Conservation (phyloP, 345 rosid species). For the Syzygium grande region DNA sequence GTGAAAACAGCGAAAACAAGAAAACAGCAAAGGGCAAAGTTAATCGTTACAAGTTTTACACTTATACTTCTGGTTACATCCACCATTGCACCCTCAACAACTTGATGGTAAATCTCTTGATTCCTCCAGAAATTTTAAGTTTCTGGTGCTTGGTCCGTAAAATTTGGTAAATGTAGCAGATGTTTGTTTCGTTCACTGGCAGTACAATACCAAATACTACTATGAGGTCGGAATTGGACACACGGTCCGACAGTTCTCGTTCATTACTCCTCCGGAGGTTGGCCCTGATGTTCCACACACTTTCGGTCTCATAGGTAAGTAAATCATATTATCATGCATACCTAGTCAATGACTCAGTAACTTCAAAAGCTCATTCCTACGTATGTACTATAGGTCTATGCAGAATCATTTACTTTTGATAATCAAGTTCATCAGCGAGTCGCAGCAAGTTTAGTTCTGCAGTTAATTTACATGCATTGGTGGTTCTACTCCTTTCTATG, state of each 20-base stretch:
- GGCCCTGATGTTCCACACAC: conserved; percentile 53
- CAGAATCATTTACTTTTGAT: not conserved
- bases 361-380: not conserved
- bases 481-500: not conserved
- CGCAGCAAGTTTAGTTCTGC: not conserved
- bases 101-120: conserved; percentile 16
- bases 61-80: conserved; percentile 39
- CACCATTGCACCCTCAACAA: conserved; percentile 33
- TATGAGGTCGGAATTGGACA: conserved; percentile 49
- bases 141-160: not conserved
- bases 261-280: conserved; percentile 53
- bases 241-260: conserved; percentile 49
- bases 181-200: conserved; percentile 4
- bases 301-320: conserved; percentile 38
- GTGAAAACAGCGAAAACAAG: not conserved
- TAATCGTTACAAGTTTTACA: conserved; percentile 16
- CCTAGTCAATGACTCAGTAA: not conserved
- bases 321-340: not conserved
- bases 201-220: conserved; percentile 55
- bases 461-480: not conserved
- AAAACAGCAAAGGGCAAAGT: conserved; percentile 8
- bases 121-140: not conserved
- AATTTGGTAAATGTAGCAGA: not conserved
- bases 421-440: conserved; percentile 45
- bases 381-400: not conserved